Percentiles rank a stretch among this genome's conserved stretches.
Conservation (phyloP, 2,329 filamentous ascomycete species). For the Alternaria atra region DNA sequence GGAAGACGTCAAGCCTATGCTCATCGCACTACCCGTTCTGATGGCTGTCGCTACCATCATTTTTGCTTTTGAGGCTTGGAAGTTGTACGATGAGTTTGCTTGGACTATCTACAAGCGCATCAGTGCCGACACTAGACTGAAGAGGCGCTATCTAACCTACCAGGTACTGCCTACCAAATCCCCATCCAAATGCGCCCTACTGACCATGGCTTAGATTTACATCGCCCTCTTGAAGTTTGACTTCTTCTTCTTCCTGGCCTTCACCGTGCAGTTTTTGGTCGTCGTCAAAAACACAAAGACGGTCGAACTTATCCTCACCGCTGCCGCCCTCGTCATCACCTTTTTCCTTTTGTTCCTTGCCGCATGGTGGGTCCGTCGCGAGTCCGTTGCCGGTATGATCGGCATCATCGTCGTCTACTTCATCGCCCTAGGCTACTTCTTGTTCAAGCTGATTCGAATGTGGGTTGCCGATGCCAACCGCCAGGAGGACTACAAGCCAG, state of each 20-base stretch:
- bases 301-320: slow-evolving; percentile 84
- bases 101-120: slow-evolving; percentile 99
- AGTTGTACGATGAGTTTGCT: slow-evolving; percentile 96
- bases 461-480: slow-evolving; percentile 68
- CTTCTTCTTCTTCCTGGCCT: slow-evolving; percentile 99
- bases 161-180: slow-evolving; percentile 70
- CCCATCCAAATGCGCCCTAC: background rate
- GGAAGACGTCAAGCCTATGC: slow-evolving; percentile 73
- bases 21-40: slow-evolving; percentile 86
- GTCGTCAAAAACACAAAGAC: slow-evolving; percentile 75
- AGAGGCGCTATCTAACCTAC: slow-evolving; percentile 93
- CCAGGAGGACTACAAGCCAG: slow-evolving; percentile 72
- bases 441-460: slow-evolving; percentile 98
- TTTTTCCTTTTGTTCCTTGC: slow-evolving; percentile 87
- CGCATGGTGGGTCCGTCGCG: slow-evolving; percentile 83
- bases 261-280: slow-evolving; percentile 97
- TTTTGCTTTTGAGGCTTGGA: slow-evolving; percentile 85
- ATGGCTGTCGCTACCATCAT: slow-evolving; percentile 77
- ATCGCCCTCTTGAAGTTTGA: slow-evolving; percentile 98
- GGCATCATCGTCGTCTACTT: slow-evolving; percentile 84
- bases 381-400: slow-evolving; percentile 81
- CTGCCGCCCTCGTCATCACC: slow-evolving; percentile 89
- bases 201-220: slow-evolving; percentile 75
- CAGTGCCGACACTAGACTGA: slow-evolving; percentile 95
- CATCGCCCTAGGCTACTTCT: slow-evolving; percentile 89